Evolutionary conservation across 345 rosid species (phyloP), one percentile per base, ranked within the genome.

Genomic region (Combretum micranthum): DNA sequence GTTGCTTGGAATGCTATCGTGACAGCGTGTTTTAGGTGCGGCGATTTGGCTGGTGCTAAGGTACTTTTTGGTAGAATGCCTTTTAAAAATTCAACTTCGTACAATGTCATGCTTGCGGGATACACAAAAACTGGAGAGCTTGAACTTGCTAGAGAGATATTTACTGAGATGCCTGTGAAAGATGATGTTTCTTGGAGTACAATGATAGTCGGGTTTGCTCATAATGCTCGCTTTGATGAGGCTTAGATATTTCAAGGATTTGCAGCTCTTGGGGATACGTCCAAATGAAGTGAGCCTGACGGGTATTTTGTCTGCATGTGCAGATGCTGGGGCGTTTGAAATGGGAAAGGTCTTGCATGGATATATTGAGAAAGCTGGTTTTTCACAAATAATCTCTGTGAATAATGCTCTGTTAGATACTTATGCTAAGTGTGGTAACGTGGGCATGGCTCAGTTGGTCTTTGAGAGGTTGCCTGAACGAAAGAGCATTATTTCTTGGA

Each of bases 41-140:
- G 44, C 22, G 54, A 53, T 55, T 64, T 50, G 80, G 47, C 70
- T 84, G 77, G 64, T 77, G 84, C 66, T 77, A 75, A 60, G 23
- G 77, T 75, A 69, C 60, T 80, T 20, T 78, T 80, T 53, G 77
- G 81, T 1, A 75, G 85, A 81, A 87, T 79, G 82, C 55, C 73
- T 9, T 55, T 65, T 9, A 79, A 44, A 74, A 61, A 87, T 73
- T 73, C 68, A 52, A 83, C 83, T n/a, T 79, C 92, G n/a, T 85
- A 75, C 65, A 60, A 68, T 63, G 68, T 64, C 4, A 53, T 70
- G 17, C 55, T 75, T 43, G 62, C 64, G 2, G 59, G 64, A 19
- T 59, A 52, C 37, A 25, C 21, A 49, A 66, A 66, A 52, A 42
- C 58, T 16, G 70, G 70, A 14, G 48, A 39, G 23, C 54, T 60